These are phyloP conservation scores for Colletotrichum tofieldiae DNA, from an alignment of 2,329 filamentous ascomycete species.

Conservation along the genomic window DNA sequence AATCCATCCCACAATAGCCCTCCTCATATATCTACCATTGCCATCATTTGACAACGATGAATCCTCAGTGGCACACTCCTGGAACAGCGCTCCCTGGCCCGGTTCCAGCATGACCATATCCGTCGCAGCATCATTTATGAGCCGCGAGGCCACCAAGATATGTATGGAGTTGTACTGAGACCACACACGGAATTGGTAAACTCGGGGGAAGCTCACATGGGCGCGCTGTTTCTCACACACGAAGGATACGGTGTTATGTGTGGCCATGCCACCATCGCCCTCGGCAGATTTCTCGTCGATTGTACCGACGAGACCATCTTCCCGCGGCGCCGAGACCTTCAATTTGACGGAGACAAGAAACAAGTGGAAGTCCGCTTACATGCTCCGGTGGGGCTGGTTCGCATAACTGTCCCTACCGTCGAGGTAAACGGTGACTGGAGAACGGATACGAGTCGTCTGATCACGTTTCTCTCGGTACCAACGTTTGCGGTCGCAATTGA, in stretches of 20 bases:
- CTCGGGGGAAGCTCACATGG: constrained; percentile 38
- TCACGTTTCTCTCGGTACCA: constrained; percentile 60
- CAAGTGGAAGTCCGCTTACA: constrained; percentile 56
- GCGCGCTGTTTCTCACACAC: constrained; percentile 39
- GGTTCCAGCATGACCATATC: constrained; percentile 34
- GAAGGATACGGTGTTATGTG: constrained; percentile 41
- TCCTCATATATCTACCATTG: not conserved
- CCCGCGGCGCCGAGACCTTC: constrained; percentile 52
- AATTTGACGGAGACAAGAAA: constrained; percentile 46
- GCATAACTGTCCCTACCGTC: constrained; percentile 56
- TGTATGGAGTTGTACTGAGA: constrained; percentile 40
- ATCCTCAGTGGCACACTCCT: constrained; percentile 54
- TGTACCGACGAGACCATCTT: constrained; percentile 57
- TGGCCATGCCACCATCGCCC: constrained; percentile 58
- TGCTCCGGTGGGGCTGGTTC: constrained; percentile 61
- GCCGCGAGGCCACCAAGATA: constrained; percentile 41
- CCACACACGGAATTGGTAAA: constrained; percentile 34
- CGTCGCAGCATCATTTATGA: constrained; percentile 37
- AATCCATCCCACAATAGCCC: not conserved
- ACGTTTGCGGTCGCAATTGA: constrained; percentile 56
- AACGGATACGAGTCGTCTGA: constrained; percentile 55
- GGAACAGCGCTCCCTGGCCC: constrained; percentile 51
- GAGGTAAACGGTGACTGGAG: constrained; percentile 44
- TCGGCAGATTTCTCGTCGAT: constrained; percentile 61
- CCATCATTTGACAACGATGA: not conserved